These are phyloP conservation scores for Phytopythium boreale DNA, from an alignment of 352 stramenopile genomes.

Conservation along the genomic window DNA sequence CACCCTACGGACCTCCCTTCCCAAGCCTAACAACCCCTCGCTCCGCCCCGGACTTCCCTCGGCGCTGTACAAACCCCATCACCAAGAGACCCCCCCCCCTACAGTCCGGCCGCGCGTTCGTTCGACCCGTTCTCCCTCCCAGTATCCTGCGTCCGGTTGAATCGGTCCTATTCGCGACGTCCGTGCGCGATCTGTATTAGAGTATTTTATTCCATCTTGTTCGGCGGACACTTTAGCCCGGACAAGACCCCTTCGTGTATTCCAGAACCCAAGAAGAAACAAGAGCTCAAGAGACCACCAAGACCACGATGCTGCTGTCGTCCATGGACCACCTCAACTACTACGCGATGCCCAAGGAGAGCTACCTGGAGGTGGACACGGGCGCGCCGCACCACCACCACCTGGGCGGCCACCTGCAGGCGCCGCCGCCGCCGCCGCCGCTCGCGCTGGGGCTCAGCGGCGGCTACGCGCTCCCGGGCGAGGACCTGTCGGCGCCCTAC, in stretches of 20 bases:
- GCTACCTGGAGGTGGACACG: constrained; percentile 65
- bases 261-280: neutral
- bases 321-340: constrained; percentile 84
- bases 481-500: constrained; percentile 45
- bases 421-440: constrained; percentile 2
- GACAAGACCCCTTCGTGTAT: neutral
- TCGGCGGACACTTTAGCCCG: neutral
- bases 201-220: neutral
- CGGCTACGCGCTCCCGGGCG: constrained; percentile 39
- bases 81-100: neutral
- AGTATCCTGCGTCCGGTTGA: neutral
- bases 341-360: constrained; percentile 77
- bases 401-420: constrained; percentile 1
- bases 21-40: neutral
- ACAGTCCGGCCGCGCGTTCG: neutral
- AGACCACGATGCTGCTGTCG: constrained; percentile 61
- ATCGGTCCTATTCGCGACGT: constrained; percentile 1
- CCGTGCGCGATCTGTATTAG: neutral
- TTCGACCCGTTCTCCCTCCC: neutral
- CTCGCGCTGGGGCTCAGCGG: constrained; percentile 11
- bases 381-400: constrained; percentile 13
- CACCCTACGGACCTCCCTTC: neutral
- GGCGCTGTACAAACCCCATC: neutral
- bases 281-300: neutral
- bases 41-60: too few relatives aligned